Base-by-base conservation (phyloP, 495 filamentous ascomycete genomes). In the Aspergillus saccharolyticus region DNA sequence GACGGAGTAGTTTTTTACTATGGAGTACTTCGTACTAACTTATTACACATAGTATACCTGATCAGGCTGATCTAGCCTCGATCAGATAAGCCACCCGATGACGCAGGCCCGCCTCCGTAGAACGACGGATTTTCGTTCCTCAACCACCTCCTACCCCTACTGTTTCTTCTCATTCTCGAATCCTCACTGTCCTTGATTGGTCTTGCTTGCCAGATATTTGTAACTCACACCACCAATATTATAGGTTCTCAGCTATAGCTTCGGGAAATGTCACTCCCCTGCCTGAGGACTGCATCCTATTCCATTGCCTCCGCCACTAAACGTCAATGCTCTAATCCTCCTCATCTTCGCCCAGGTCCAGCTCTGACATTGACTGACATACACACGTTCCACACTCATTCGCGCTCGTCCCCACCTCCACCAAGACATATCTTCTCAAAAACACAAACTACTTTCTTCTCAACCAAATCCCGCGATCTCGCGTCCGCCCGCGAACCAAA, bases 401-500 rank as follows among this genome's bases (percentile, higher is more conserved):
- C 51, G 12, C 42, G 42, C 24, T 47, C 17, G 10, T 25, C 42
- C 18, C 22, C 50, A 16, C 52, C 43, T 8, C 20, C 17, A 47
- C 18, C 53, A 25, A 17, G 21, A 44, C 14, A 52, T 39, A 19
- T 52, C 42, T 14, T 20, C 12, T n/a, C 28, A 17, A 17, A 46
- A 46, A 2, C 44, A 15, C 25, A 42, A 42, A 20, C 28, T 30
- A 19, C 33, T 15, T 18, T 61, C 16, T 82, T 83, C 63, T 76
- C 80, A 67, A 70, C 74, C 70, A 76, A 57, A 28, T 55, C 43
- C 55, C 20, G 8, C 45, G 25, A 20, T n/a, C 65, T 60, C 52
- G 58, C 61, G 14, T 61, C 66, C 56, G 73, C 66, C 62, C 60
- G 66, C 50, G 62, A 89, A 76, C 68, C 85, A 57, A 79, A 66